phyloP scores from a whole-genome alignment of 305 asterid species.

The Solanum hybrid region DNA sequence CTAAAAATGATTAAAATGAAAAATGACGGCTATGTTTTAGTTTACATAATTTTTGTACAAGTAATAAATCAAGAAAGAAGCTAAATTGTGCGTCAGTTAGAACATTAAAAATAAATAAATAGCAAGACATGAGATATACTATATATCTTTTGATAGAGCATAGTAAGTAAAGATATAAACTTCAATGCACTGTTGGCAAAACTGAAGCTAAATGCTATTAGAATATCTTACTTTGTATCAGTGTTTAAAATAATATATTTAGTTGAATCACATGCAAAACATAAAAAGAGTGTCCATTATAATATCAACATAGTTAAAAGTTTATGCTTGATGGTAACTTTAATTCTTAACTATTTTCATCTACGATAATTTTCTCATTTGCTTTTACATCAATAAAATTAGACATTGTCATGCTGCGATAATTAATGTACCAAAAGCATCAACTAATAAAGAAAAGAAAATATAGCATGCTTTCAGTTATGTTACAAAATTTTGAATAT shows the following conservation, averaged over 20 bases:
- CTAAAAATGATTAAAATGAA: background rate
- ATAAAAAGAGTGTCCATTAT: background rate
- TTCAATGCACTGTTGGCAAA: background rate
- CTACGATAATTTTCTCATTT: background rate
- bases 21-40: background rate
- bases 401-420: background rate
- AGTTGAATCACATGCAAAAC: background rate
- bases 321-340: background rate
- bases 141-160: background rate
- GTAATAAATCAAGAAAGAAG: background rate
- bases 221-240: background rate
- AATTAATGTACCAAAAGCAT: background rate
- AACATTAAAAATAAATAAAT: background rate
- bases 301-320: background rate
- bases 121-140: background rate
- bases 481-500: background rate
- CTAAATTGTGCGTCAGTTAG: background rate
- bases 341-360: background rate
- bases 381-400: background rate
- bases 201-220: background rate
- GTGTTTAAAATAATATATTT: background rate
- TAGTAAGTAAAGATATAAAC: background rate
- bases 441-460: background rate
- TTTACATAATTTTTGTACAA: background rate
- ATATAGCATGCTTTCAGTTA: background rate